These are phyloP conservation scores for Suillus brevipes DNA, from an alignment of 768 basidiomycete species.

Conservation along the genomic window DNA sequence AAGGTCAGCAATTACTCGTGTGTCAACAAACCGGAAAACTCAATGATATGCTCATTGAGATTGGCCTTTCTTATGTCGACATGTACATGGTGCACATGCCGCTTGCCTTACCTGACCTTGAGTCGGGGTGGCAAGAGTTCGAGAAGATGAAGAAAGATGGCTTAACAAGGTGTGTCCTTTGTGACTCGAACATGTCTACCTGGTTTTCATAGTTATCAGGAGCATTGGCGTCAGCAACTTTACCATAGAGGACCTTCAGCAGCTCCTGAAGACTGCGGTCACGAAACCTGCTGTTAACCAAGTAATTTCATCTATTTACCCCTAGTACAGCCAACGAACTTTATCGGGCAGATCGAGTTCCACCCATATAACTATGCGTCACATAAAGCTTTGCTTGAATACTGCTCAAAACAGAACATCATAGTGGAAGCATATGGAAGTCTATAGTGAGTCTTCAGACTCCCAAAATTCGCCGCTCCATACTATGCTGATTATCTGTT, in stretches of 20 bases:
- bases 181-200: neutral
- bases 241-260: conserved; percentile 49
- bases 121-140: conserved; percentile 53
- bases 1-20: conserved; percentile 38
- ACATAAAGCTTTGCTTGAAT: conserved; percentile 54
- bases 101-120: conserved; percentile 30
- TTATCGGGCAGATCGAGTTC: conserved; percentile 51
- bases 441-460: conserved; percentile 47
- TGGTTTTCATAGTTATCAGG: conserved; percentile 34
- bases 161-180: conserved; percentile 25
- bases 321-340: neutral
- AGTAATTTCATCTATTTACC: conserved; percentile 31
- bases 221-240: conserved; percentile 79
- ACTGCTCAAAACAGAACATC: conserved; percentile 57
- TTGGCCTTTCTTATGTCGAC: conserved; percentile 61
- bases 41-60: conserved; percentile 36
- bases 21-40: neutral
- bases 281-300: conserved; percentile 73
- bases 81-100: conserved; percentile 71
- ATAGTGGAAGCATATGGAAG: conserved; percentile 66
- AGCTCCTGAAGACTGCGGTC: conserved; percentile 48
- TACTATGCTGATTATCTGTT: neutral
- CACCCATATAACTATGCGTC: conserved; percentile 73
- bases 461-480: conserved; percentile 13
- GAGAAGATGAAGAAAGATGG: conserved; percentile 52